Evolutionary conservation across 192 early-diverging fungal species (phyloP), one percentile per base, ranked within the genome.

Genomic region (Coemansia sp.): DNA sequence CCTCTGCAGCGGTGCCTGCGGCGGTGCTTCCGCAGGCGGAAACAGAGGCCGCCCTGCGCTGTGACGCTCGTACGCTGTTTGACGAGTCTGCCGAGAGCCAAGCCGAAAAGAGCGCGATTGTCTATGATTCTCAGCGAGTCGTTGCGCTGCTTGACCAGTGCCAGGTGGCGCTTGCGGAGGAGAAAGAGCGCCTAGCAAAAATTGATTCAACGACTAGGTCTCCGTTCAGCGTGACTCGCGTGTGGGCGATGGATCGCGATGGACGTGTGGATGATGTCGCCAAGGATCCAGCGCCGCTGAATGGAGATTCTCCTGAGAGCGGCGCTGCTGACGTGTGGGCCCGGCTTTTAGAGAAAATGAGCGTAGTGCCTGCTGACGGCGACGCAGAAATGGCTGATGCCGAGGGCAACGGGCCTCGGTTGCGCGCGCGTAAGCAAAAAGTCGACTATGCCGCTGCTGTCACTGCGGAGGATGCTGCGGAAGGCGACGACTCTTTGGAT

Each of bases 21-120:
- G 33, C 54, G 5, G 54, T 7, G 13, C 10, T 33, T 62, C 39
- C 46, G 59, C 44, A 59, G 59, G 60, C 57, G 0, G 68, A 69
- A 3, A 42, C 75, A 2, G 75, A 78, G 72, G 72, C 92, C 46
- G 87, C 81, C 8, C 96, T 95, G 93, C 94, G 96, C 16, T 90
- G 93, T 11, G 93, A 96, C 45, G 94, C 97, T 45, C 92, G 91
- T 5, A 75, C 86, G 51, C 82, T 85, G 7, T 93, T 95, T 66
- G 85, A 89, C 3, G 83, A 87, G 16, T 56, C 86, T n/a, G 77
- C 84, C 3, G 85, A 85, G 40, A 85, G 74, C 17, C 87, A 88
- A 56, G 87, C 78, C 1, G 73, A 74, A 16, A 54, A 64, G 33
- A 39, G 67, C 2, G 74, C 67, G 8, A 72, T 78, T 29, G 53